Conservation (phyloP, 1,284 basidiomycete genomes). For the Moesziomyces globuligerus region DNA sequence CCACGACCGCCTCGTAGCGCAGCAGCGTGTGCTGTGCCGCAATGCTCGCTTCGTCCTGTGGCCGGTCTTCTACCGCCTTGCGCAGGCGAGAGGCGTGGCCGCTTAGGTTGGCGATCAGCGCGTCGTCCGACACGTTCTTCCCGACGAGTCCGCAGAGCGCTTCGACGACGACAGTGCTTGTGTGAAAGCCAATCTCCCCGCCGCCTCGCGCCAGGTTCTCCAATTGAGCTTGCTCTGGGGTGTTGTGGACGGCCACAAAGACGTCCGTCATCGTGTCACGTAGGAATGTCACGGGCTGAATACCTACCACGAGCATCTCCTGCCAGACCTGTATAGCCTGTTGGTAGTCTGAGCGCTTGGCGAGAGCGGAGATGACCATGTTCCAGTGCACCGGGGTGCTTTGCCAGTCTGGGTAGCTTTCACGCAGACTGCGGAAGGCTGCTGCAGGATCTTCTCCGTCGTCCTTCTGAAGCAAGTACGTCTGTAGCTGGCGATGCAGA, state of each 20-base stretch:
- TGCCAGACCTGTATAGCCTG: conserved; percentile 22
- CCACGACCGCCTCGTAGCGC: conserved; percentile 23
- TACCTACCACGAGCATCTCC: conserved; percentile 9
- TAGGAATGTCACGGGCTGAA: conserved; percentile 4
- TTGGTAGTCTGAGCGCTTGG: conserved; percentile 1
- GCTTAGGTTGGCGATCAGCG: conserved; percentile 3
- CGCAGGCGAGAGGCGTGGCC: conserved; percentile 18
- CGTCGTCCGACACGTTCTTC: not conserved
- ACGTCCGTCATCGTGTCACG: conserved; percentile 24
- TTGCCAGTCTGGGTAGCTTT: conserved; percentile 27
- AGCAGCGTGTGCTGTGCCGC: conserved; percentile 33
- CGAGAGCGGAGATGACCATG: conserved; percentile 32
- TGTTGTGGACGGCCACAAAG: conserved; percentile 4
- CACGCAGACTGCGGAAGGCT: conserved; percentile 21
- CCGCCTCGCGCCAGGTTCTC: conserved; percentile 3
- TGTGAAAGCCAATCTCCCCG: conserved; percentile 5
- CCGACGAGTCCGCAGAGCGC: conserved; percentile 10
- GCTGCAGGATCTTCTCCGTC: conserved; percentile 8
- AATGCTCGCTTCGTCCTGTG: conserved; percentile 3
- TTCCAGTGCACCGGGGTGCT: conserved; percentile 38
- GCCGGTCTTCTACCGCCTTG: not conserved
- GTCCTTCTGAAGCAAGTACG: conserved; percentile 2
- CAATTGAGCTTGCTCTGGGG: conserved; percentile 2
- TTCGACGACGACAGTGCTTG: conserved; percentile 19
- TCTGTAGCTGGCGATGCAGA: conserved; percentile 31